Evolutionary conservation across 306 rosid species (phyloP).

Genomic region (Coriaria nepalensis): DNA sequence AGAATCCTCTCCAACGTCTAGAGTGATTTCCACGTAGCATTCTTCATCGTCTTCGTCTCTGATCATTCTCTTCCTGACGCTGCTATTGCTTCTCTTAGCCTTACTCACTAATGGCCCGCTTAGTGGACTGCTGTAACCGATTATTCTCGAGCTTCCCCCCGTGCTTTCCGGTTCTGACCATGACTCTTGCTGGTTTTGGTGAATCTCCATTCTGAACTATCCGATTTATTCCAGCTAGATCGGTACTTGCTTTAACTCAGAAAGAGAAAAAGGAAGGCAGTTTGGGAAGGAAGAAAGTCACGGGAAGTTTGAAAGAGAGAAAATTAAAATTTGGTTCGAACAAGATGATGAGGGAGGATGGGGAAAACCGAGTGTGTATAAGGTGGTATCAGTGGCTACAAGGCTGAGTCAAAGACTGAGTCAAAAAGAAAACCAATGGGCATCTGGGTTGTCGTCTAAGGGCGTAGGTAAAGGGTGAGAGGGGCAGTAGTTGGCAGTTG

Average conservation of each 20-base stretch:
- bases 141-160: constrained; percentile 27
- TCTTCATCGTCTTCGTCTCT: constrained; percentile 46
- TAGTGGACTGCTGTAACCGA: constrained; percentile 56
- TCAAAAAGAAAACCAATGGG: constrained; percentile 23
- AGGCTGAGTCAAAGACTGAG: constrained; percentile 19
- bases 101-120: constrained; percentile 42
- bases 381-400: not conserved
- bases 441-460: constrained; percentile 23
- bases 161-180: constrained; percentile 49
- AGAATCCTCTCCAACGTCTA: constrained; percentile 55
- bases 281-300: not conserved
- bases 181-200: constrained; percentile 30
- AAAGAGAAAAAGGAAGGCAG: not conserved
- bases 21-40: constrained; percentile 60
- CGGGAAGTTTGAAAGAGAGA: not conserved
- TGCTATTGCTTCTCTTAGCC: constrained; percentile 21
- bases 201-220: constrained; percentile 41
- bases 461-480: not conserved
- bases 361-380: not conserved
- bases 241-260: not conserved
- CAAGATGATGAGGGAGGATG: constrained; percentile 1
- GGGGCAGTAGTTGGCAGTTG: constrained; percentile 18
- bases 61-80: constrained; percentile 34
- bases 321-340: not conserved
- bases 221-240: not conserved